phyloP scores from a whole-genome alignment of 352 stramenopile species.

The Aphanomyces cochlioides region DNA sequence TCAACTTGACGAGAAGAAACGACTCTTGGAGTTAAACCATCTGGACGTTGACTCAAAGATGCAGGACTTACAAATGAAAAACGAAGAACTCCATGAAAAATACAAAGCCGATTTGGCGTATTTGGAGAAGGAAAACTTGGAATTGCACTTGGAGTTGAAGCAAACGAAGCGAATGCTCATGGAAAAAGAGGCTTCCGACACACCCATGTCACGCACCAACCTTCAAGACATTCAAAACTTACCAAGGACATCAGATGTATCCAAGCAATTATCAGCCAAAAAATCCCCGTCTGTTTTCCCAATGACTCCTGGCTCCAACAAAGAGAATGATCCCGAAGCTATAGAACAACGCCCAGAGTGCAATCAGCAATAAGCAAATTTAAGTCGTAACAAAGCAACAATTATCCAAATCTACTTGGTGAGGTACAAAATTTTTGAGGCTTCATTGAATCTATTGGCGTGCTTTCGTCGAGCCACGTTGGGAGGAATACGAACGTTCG shows the following conservation, averaged over 20 bases:
- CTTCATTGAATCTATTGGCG: neutral
- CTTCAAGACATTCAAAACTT: neutral
- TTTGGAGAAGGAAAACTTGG: constrained; percentile 19
- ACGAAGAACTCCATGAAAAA: constrained; percentile 3
- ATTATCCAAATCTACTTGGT: neutral
- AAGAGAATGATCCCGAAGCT: neutral
- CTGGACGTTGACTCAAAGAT: neutral
- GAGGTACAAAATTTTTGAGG: neutral
- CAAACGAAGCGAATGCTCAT: constrained; percentile 8
- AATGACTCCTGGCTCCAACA: neutral
- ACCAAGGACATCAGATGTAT: neutral
- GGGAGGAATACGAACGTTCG: neutral
- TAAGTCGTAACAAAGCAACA: neutral
- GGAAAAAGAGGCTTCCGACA: neutral
- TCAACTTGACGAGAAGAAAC: neutral
- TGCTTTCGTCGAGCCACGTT: constrained; percentile 11
- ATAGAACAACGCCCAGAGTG: neutral
- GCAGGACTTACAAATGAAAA: neutral
- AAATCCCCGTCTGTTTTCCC: neutral
- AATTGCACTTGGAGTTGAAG: constrained; percentile 15
- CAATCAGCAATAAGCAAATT: constrained; percentile 19
- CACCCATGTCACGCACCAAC: neutral
- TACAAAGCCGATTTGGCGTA: neutral
- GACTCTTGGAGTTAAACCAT: neutral
- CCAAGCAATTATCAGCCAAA: neutral